A percentile compares a stretch with the other conserved stretches of the same genome.
These are phyloP conservation scores for Zopfia rhizophila DNA, from an alignment of 2,329 filamentous ascomycete species.

Conservation along the genomic window DNA sequence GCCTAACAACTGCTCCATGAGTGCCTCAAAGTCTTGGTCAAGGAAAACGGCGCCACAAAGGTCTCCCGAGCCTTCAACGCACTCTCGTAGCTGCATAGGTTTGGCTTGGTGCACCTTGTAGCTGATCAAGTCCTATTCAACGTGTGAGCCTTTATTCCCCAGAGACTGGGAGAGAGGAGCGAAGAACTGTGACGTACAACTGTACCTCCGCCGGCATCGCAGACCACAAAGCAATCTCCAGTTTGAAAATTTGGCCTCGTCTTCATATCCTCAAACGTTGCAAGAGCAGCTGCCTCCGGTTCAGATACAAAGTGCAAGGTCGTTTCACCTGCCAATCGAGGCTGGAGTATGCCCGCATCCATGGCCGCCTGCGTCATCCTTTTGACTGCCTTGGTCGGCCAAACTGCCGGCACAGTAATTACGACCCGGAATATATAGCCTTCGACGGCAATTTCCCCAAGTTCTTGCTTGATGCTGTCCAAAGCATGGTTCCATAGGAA, in stretches of 20 bases:
- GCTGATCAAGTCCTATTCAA: conserved; percentile 12
- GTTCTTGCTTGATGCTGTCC: too few relatives aligned
- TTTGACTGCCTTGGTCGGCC: conserved; percentile 14
- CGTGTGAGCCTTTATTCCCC: background rate
- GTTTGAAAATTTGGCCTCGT: conserved; percentile 10
- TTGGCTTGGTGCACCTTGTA: conserved; percentile 16
- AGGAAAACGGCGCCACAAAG: conserved; percentile 30
- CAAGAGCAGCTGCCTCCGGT: conserved; percentile 36
- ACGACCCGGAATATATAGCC: conserved; percentile 16
- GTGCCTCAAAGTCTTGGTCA: conserved; percentile 27
- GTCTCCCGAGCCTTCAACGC: conserved; percentile 16
- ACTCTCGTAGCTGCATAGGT: conserved; percentile 2
- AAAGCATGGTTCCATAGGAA: conserved; percentile 26
- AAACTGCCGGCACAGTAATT: conserved; percentile 27
- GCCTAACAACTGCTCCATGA: conserved; percentile 19
- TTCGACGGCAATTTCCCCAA: too few relatives aligned
- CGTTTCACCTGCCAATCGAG: conserved; percentile 19
- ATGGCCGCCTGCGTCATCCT: too few relatives aligned
- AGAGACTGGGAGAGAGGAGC: too few relatives aligned
- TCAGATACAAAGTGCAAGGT: conserved; percentile 34
- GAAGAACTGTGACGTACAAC: conserved; percentile 26
- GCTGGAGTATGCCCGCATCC: too few relatives aligned
- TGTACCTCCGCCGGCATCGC: conserved; percentile 38
- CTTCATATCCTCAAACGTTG: conserved; percentile 23
- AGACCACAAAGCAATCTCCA: conserved; percentile 29